A percentile compares a stretch with the other conserved stretches of the same genome.
Conservation (phyloP, 495 filamentous ascomycete genomes). For the Xylaria palmicola region DNA sequence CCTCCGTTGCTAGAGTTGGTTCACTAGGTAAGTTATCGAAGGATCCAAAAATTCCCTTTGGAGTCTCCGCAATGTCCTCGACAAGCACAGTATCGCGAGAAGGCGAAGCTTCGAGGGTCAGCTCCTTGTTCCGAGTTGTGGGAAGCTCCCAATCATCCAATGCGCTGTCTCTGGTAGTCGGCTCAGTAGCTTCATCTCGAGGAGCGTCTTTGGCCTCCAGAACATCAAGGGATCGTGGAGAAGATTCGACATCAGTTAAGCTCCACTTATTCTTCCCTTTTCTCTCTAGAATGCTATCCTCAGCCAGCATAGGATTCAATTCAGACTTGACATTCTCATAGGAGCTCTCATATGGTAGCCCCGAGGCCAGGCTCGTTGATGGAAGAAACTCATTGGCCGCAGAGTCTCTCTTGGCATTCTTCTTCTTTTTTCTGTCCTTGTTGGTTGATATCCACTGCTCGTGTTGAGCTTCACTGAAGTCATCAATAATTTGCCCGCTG, state of each 20-base stretch:
- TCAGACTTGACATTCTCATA: conserved; percentile 23
- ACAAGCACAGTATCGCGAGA: background rate
- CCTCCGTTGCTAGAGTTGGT: conserved; percentile 11
- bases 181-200: conserved; percentile 4
- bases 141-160: conserved; percentile 11
- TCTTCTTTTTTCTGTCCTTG: conserved; percentile 30
- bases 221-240: background rate
- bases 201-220: background rate
- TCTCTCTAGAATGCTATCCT: conserved; percentile 24
- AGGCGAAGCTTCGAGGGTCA: conserved; percentile 27
- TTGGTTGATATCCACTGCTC: conserved; percentile 15
- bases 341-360: conserved; percentile 33
- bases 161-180: background rate
- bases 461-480: conserved; percentile 27
- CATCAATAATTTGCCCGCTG: conserved; percentile 24
- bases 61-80: conserved; percentile 19
- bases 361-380: conserved; percentile 9
- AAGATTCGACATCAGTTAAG: conserved; percentile 13
- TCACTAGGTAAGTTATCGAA: conserved; percentile 13
- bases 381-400: conserved; percentile 25
- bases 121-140: conserved; percentile 6
- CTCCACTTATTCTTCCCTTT: conserved; percentile 15
- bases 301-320: conserved; percentile 9
- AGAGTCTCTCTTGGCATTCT: conserved; percentile 30
- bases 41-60: conserved; percentile 18